phyloP scores from a whole-genome alignment of 371 early-diverging fungal genomes.

The Lichtheimia ramosa region DNA sequence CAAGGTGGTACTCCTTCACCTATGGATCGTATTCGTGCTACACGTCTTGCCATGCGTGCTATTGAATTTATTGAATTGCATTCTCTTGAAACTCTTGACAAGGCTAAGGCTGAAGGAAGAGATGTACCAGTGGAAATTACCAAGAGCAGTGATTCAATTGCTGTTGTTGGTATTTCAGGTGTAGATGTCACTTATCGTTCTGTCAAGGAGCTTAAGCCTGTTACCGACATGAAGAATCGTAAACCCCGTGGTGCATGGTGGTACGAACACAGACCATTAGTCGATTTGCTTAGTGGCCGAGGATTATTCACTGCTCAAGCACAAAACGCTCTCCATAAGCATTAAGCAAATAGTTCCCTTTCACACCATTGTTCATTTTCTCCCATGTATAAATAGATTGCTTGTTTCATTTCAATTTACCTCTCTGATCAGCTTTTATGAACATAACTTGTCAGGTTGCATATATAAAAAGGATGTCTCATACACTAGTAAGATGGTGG shows the following conservation, averaged over 20 bases:
- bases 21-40: slow-evolving; percentile 94
- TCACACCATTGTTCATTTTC: neutral
- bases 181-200: slow-evolving; percentile 75
- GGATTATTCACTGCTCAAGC: slow-evolving; percentile 23
- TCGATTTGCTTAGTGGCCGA: slow-evolving; percentile 45
- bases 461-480: too few relatives aligned
- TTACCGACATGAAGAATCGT: slow-evolving; percentile 81
- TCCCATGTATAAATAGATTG: neutral
- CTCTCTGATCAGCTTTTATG: too few relatives aligned
- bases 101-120: slow-evolving; percentile 22
- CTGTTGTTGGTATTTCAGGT: slow-evolving; percentile 86
- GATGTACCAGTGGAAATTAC: slow-evolving; percentile 66
- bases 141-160: slow-evolving; percentile 57
- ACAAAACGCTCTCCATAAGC: slow-evolving; percentile 1
- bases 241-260: slow-evolving; percentile 80
- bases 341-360: neutral
- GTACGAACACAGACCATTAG: slow-evolving; percentile 58
- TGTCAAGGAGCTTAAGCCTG: slow-evolving; percentile 60
- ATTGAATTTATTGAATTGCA: slow-evolving; percentile 61
- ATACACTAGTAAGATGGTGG: too few relatives aligned
- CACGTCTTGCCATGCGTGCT: slow-evolving; percentile 77
- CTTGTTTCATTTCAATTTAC: neutral
- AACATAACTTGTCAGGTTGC: too few relatives aligned
- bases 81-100: slow-evolving; percentile 28
- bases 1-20: slow-evolving; percentile 97